Evolutionary conservation across 495 filamentous ascomycete species (phyloP), one percentile per base, ranked within the genome.

Genomic region (Trichoderma gamsii): DNA sequence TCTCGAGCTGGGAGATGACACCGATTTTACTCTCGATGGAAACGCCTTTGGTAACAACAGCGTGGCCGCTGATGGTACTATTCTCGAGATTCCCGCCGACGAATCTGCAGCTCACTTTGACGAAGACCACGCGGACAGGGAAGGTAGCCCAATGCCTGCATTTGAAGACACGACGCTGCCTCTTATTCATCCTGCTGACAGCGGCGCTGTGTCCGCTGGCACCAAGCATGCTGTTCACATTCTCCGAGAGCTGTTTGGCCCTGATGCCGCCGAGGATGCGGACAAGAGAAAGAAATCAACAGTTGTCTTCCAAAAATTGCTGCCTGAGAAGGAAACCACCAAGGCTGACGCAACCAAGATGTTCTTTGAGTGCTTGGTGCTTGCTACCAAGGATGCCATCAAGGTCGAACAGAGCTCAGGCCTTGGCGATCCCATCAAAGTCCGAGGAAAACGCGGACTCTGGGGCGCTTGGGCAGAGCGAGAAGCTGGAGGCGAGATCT

Each of bases 341-440:
- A 89, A 90, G 73, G 88, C 88, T 15, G 95, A 98, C 71, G 96
- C 96, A 3, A 97, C 95, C 49, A 97, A 97, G 82, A 97, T 99
- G 94, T 99, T 99, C 80, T 98, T 98, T 69, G 96, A 99, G 79
- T 87, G 93, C 44, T 81, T 99, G 51, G 95, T 98, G 6, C 81
- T 99, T 64, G 96, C 96, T 13, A 99, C 95, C 15, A 98, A 98
- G 82, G 96, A 98, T 78, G 95, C 95, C 44, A 90, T 99, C 74
- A 94, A 96, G 76, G 91, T 97, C n/a, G 93, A 97, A 74, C 95
- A 99, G 79, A 81, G 83, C n/a, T 83, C 87, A 63, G 85, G 86
- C 41, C 85, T 97, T 49, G 92, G 92, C 59, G 89, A 86, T 4
- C 85, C 87, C 11, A 90, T 99, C 71, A 80, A 88, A 51, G 89